These are phyloP conservation scores for Grigorovia yakushimaensis DNA, from an alignment of 805 yeast species.

Conservation along the genomic window DNA sequence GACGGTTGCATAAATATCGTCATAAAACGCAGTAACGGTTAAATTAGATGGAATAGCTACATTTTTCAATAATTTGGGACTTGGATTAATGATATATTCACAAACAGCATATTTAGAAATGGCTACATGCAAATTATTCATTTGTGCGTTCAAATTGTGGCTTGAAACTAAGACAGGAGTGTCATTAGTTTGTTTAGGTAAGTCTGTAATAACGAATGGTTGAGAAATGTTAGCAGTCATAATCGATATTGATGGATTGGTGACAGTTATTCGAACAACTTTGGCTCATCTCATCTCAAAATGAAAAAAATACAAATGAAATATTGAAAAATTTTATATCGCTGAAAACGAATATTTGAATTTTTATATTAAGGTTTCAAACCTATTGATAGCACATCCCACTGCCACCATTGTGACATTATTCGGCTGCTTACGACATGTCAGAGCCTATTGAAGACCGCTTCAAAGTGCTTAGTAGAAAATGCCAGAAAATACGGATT, in stretches of 20 bases:
- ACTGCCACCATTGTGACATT: no score
- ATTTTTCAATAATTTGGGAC: constrained; percentile 27
- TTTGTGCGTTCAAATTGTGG: constrained; percentile 8
- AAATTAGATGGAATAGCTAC: constrained; percentile 28
- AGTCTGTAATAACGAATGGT: constrained; percentile 26
- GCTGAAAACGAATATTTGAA: not conserved
- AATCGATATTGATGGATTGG: no score
- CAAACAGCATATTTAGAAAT: constrained; percentile 28
- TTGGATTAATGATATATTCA: constrained; percentile 29
- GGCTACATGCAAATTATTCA: constrained; percentile 27
- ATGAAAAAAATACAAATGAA: not conserved
- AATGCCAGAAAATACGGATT: constrained; percentile 12
- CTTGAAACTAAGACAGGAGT: constrained; percentile 7
- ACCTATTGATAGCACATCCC: not conserved
- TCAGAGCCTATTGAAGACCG: not conserved
- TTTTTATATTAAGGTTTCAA: not conserved
- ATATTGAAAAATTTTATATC: not conserved
- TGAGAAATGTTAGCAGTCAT: constrained; percentile 28
- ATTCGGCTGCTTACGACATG: no score
- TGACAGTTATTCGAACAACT: no score
- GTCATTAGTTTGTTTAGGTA: constrained; percentile 21
- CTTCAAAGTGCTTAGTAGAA: constrained; percentile 13
- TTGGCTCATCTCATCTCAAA: constrained; percentile 2
- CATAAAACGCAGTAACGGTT: constrained; percentile 25
- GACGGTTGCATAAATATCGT: constrained; percentile 7